Evolutionary conservation across 2,329 filamentous ascomycete species (phyloP), one percentile per base, ranked within the genome.

Genomic region (Pseudogymnoascus sp.): DNA sequence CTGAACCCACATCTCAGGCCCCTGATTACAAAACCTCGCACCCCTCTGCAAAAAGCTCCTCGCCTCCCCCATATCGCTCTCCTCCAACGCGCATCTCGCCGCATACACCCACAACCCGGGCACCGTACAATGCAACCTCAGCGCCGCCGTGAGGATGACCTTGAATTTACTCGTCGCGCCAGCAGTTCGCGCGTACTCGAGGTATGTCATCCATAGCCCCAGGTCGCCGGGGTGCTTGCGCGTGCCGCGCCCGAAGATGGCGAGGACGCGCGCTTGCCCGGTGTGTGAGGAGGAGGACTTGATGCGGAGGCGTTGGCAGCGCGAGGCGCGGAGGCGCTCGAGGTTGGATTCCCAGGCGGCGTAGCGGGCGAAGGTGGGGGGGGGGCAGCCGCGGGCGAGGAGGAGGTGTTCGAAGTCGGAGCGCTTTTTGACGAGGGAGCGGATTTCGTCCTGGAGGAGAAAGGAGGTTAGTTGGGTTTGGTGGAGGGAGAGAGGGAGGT

Each of bases 341-440:
- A 89, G 81, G 25, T 83, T 84, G 66, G 82, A 81, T 71, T 89
- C 87, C 85, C 86, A 89, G 63, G 80, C 85, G 53, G 89, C 88
- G 78, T 97, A 99, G 68, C 87, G 84, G 62, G 90, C 87, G 78
- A 91, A 97, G 73, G 97, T 91, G 65, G 83, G 77, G 0, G 93
- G 84, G 43, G 84, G 84, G 65, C 88, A 87, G 59, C 92, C 91
- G 23, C 91, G 87, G 2, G 91, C 88, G 66, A 96, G 90, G 68
- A 97, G 85, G 64, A 87, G 89, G 77, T 97, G 93, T 75, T 99
- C 95, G 74, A 93, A 96, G 70, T 96, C 90, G 72, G 91, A 96
- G 69, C 95, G 88, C 75, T 95, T 96, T 73, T 88, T 88, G 61
- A 96, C 88, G 68, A 99, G 92, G 53, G 88, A 88, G 66, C 86